A percentile compares a stretch with the other conserved stretches of the same genome.
phyloP scores from a whole-genome alignment of 768 basidiomycete genomes.

The Suillus hirtellus region DNA sequence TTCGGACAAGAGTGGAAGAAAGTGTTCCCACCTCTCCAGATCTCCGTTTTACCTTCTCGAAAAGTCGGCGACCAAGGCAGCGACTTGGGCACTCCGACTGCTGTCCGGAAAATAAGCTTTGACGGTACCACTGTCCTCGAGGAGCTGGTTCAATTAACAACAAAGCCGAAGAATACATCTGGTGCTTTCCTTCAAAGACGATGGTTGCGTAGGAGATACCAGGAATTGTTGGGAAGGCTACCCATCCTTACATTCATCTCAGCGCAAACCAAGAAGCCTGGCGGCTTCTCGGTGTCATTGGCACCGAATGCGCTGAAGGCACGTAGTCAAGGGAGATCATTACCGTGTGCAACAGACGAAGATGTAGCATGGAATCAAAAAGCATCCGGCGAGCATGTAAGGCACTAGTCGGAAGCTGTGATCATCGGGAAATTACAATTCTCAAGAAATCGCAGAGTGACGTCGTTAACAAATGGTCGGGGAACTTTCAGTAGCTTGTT shows the following conservation, averaged over 20 bases:
- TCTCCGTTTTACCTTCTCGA: conserved; percentile 30
- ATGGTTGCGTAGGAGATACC: conserved; percentile 54
- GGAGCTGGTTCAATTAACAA: conserved; percentile 48
- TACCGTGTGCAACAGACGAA: conserved; percentile 27
- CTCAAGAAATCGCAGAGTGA: too few relatives aligned
- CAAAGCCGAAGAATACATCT: conserved; percentile 27
- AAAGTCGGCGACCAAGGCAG: conserved; percentile 8
- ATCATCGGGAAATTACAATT: neutral
- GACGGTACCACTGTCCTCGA: conserved; percentile 45
- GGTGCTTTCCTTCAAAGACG: conserved; percentile 22
- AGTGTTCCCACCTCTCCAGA: conserved; percentile 59
- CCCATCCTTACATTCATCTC: conserved; percentile 50
- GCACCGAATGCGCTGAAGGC: conserved; percentile 31
- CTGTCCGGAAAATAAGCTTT: conserved; percentile 40
- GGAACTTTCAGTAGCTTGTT: neutral
- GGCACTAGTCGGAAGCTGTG: neutral
- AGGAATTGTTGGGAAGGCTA: conserved; percentile 55
- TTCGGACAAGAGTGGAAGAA: conserved; percentile 57
- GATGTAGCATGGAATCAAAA: conserved; percentile 37
- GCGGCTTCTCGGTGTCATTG: conserved; percentile 34
- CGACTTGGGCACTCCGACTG: conserved; percentile 21
- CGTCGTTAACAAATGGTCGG: neutral
- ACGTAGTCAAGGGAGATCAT: conserved; percentile 19
- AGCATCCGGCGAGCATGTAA: neutral
- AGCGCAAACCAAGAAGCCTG: neutral